Base-by-base conservation (phyloP, 768 basidiomycete species). In the Leccinum broughii region DNA sequence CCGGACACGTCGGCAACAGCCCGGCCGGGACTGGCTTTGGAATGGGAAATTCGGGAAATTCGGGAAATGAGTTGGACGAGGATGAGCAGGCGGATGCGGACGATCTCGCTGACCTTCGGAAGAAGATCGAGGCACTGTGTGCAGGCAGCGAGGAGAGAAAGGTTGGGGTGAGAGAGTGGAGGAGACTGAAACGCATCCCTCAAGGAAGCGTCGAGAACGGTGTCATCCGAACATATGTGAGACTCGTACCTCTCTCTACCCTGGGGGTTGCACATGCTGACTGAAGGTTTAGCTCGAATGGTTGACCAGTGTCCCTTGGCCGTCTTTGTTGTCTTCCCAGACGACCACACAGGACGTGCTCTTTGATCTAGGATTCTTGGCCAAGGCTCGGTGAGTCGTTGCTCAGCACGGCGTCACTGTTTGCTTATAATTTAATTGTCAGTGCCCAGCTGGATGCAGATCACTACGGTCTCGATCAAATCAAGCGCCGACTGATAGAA, bases 401-500 rank as follows among this genome's bases (percentile, higher is more conserved):
- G 0, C 22, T 15, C 50, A 24, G 4, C 24, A 17, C 14, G 37
- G 13, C 22, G 15, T 52, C 11, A n/a, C 28, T 11, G 14, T 24
- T 0, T 37, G 7, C 56, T 63, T 11, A 62, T 14, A 2, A 20
- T 22, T 54, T 1, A 0, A 34, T 24, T 34, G 15, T 17, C 51
- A 75, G 74, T 24, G 78, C 78, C 22, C 93, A 92, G 69, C 84
- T 98, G 9, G 94, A 98, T 66, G 81, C 85, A 13, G 95, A 96
- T 61, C 95, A 98, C 72, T 96, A 88, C 66, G 95, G 95, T 1
- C 78, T 98, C 17, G 92, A 95, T 59, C 92, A 91, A 71, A 89
- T 98, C 72, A 98, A 97, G 81, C 88, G 91, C 63, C 81, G 95
- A 10, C 74, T 96, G 3, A 90, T 96, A 51, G 95, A 97, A 68